Evolutionary conservation across 805 yeast species (phyloP), one percentile per base, ranked within the genome.

Genomic region (Isabelozyma pseudorhagii): DNA sequence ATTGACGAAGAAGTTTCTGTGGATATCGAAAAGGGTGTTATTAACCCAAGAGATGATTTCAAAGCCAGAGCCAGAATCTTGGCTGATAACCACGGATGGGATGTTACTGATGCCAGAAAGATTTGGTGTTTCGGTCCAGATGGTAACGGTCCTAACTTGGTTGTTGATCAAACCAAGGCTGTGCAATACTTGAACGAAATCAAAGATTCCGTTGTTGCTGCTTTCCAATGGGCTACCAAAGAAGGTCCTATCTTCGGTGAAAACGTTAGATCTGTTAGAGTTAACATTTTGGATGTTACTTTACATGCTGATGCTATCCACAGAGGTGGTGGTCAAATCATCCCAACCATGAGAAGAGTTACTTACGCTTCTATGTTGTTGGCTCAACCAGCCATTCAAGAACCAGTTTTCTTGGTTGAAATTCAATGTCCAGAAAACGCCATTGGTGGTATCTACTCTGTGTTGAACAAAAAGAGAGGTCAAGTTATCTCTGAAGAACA

Each of bases 121-220:
- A 94, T 93, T 74, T 93, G 99, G 99, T 90, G 97, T 88, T 93
- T 93, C 91, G 99, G 99, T 83, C 98, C 99, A 75, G 99, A 93
- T 74, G 97, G 97, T 80, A 85, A 82, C 77, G 99, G 99, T 81
- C 92, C 99, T 71, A 93, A 93, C 84, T 79, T 94, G 72, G 97
- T 93, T 72, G 96, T 93, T 78, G 99, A 93, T 83, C 97, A 92
- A 82, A 93, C 98, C 72, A 93, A 93, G 93, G 99, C 99, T 71
- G 98, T 93, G 59, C 98, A 94, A 83, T 93, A 92, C 91, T 86
- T 93, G 81, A 78, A 83, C 78, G 99, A 93, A 85, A 94, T 94
- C 85, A 93, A 93, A 89, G 99, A 93, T 80, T 93, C 96, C 71
- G 97, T 92, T 71, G 97, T 91, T 72, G 94, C 99, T 75, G 98